A percentile compares a stretch with the other conserved stretches of the same genome.
Evolutionary conservation across 805 yeast species (phyloP).

Genomic region (Hanseniaspora taiwanica): DNA sequence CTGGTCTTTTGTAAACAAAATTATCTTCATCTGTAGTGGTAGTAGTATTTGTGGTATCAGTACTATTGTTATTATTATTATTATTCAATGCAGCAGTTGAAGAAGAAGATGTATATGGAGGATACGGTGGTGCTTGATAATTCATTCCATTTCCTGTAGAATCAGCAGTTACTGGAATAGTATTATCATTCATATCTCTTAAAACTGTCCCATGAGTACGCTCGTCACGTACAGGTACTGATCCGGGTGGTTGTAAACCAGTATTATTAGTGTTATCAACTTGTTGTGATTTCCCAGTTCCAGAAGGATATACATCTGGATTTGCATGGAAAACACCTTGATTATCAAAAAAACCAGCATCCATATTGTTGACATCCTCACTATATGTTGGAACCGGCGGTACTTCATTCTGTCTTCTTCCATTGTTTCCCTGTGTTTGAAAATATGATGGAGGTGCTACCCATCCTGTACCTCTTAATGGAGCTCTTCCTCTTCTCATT

Average conservation of each 20-base stretch:
- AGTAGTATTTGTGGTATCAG: background rate
- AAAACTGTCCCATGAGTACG: background rate
- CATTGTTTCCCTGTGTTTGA: conserved; percentile 40
- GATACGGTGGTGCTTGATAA: too few species aligned
- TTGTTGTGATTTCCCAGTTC: background rate
- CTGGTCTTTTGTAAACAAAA: conserved; percentile 1
- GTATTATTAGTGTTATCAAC: background rate
- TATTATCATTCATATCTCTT: background rate
- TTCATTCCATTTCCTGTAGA: background rate
- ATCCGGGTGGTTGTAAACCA: background rate
- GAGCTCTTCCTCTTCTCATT: conserved; percentile 26
- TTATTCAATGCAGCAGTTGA: too few species aligned
- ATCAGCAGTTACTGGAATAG: background rate
- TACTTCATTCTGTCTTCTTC: conserved; percentile 19
- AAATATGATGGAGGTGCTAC: conserved; percentile 54
- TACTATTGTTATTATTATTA: too few species aligned
- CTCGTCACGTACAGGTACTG: background rate
- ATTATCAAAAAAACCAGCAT: conserved; percentile 65
- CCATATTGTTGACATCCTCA: conserved; percentile 51
- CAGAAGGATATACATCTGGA: conserved; percentile 16
- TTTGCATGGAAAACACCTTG: conserved; percentile 38
- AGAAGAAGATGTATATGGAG: too few species aligned
- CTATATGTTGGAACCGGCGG: conserved; percentile 56
- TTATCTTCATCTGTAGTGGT: too few species aligned
- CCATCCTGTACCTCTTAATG: conserved; percentile 57